phyloP scores from a whole-genome alignment of 2,329 filamentous ascomycete species.

The Tolypocladium inflatum region DNA sequence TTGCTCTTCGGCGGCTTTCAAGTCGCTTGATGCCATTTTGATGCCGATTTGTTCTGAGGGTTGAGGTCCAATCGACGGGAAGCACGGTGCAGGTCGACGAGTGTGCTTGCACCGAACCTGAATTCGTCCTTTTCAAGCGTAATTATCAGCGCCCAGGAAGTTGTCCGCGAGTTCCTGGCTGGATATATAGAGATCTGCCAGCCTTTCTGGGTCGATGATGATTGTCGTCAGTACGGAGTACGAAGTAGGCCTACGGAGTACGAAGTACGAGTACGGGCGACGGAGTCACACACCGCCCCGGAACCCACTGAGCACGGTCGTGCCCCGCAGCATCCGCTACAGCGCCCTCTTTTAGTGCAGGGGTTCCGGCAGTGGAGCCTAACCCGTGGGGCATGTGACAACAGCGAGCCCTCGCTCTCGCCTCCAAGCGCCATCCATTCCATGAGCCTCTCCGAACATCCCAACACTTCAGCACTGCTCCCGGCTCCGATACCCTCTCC shows the following conservation, averaged over 20 bases:
- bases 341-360: not conserved
- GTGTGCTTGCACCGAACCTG: not conserved
- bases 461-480: not conserved
- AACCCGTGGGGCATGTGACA: not conserved
- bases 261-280: no score
- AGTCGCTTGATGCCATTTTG: conserved; percentile 23
- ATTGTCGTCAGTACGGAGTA: not conserved
- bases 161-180: no score
- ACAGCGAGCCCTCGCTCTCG: not conserved
- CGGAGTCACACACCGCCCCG: not conserved
- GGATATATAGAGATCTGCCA: no score
- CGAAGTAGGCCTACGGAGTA: no score
- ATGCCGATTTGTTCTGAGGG: not conserved
- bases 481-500: not conserved
- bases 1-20: conserved; percentile 41
- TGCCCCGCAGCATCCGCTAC: no score
- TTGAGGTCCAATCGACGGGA: not conserved
- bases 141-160: not conserved
- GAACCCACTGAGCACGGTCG: no score
- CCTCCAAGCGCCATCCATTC: not conserved
- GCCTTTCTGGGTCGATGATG: no score
- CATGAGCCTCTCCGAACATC: not conserved
- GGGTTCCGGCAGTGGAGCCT: not conserved
- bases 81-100: not conserved
- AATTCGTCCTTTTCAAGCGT: not conserved